These are phyloP conservation scores for Eimeria brunetti DNA, from an alignment of 169 alveolate genomes.

Conservation along the genomic window DNA sequence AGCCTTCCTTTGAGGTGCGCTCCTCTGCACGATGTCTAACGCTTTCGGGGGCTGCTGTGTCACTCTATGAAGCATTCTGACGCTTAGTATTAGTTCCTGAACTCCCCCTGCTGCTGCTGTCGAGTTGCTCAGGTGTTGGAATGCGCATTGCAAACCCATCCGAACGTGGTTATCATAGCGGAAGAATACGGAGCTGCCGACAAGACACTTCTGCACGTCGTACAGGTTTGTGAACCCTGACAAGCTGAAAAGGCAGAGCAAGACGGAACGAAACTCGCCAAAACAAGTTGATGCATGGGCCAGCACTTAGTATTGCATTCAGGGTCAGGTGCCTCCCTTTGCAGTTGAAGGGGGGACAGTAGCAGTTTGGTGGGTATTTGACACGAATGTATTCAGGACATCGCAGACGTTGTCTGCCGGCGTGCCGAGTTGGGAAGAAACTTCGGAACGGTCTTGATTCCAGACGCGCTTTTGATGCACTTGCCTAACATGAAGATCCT, in stretches of 20 bases:
- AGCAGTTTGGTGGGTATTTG: neutral
- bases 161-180: constrained; percentile 97
- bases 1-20: constrained; percentile 87
- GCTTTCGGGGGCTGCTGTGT: neutral
- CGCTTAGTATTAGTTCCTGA: neutral
- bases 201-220: constrained; percentile 96
- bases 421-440: constrained; percentile 96
- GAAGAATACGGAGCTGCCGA: constrained; percentile 97
- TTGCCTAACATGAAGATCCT: constrained; percentile 93
- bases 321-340: neutral
- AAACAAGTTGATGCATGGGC: neutral
- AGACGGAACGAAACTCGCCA: neutral
- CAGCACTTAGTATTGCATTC: neutral
- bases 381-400: constrained; percentile 85
- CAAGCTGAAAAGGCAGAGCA: neutral
- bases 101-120: neutral
- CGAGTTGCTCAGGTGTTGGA: constrained; percentile 87
- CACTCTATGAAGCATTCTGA: neutral
- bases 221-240: constrained; percentile 73
- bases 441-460: constrained; percentile 97
- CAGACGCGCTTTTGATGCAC: constrained; percentile 97
- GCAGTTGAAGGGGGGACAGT: neutral
- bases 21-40: neutral
- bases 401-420: constrained; percentile 96
- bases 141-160: constrained; percentile 98